Percentiles rank a stretch among this genome's conserved stretches.
Conservation (phyloP, 73 alveolate genomes). For the Paramecium biaurelia region DNA sequence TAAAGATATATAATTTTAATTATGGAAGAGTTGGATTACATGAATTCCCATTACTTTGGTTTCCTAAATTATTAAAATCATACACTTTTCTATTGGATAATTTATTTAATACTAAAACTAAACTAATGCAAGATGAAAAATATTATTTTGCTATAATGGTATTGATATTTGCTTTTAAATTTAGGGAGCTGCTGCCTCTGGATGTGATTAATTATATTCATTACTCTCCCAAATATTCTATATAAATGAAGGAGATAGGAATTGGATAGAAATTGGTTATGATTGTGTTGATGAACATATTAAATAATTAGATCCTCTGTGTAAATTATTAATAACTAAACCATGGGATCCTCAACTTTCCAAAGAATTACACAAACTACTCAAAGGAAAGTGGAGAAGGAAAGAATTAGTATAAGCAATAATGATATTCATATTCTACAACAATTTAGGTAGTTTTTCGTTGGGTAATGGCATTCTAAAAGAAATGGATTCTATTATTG, state of each 20-base stretch:
- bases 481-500: background rate
- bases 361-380: background rate
- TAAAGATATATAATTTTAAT: conserved; percentile 16
- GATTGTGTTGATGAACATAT: background rate
- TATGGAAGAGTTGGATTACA: background rate
- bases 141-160: conserved; percentile 7
- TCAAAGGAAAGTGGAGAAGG: background rate
- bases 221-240: background rate
- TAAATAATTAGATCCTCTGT: background rate
- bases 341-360: conserved; percentile 7
- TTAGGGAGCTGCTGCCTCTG: conserved; percentile 5
- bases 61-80: background rate
- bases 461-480: conserved; percentile 2
- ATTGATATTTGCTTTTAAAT: background rate
- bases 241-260: background rate
- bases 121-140: background rate
- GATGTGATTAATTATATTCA: background rate
- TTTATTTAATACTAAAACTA: background rate
- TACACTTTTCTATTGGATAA: background rate
- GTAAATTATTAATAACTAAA: background rate
- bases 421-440: background rate
- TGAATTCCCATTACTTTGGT: conserved; percentile 16
- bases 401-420: background rate
- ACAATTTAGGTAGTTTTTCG: background rate
- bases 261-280: conserved; percentile 24